Evolutionary conservation across 768 basidiomycete genomes (phyloP), one percentile per base, ranked within the genome.

Genomic region (Lactarius evosmus): DNA sequence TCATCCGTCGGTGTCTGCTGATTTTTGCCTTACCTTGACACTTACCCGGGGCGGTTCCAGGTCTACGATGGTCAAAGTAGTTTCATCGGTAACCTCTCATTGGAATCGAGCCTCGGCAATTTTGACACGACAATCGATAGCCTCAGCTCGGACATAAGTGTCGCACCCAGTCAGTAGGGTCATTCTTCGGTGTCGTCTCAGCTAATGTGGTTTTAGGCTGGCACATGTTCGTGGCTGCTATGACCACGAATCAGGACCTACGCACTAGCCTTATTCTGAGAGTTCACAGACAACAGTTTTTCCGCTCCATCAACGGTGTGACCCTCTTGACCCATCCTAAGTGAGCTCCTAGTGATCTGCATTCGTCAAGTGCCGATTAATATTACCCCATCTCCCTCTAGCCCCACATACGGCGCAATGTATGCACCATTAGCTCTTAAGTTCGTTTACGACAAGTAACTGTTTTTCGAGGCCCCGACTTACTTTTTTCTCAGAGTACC

Each of bases 351-450:
- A 14, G 17, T 6, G n/a, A 29, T 7, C 25, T 34, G 7, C 17
- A n/a, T 27, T 41, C 7, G n/a, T 19, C 17, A 11, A 27, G 33
- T 49, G 4, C 5, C 9, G 29, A 38, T 33, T 33, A 7, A 49
- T 8, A 14, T 6, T 36, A 7, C 32, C 2, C 2, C 19, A 0
- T 7, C 9, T 17, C 25, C 14, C 36, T 11, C 17, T 29, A 71
- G 70, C 46, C 67, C 66, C 12, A 62, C 66, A 14, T 61, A 66
- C 6, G 70, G 70, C 32, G 70, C 64, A 6, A 56, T 70, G 57
- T 71, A 63, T 55, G 70, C 70, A 7, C 69, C 63, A 14, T 55
- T 71, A 4, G 67, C 69, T 27, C 49, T 67, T 8, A 66, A 46
- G 70, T 71, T 34, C 56, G 70, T 63, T 6, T 34, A 34, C 22